Evolutionary conservation across 192 early-diverging fungal species (phyloP).

Genomic region (Umbelopsis ramanniana): DNA sequence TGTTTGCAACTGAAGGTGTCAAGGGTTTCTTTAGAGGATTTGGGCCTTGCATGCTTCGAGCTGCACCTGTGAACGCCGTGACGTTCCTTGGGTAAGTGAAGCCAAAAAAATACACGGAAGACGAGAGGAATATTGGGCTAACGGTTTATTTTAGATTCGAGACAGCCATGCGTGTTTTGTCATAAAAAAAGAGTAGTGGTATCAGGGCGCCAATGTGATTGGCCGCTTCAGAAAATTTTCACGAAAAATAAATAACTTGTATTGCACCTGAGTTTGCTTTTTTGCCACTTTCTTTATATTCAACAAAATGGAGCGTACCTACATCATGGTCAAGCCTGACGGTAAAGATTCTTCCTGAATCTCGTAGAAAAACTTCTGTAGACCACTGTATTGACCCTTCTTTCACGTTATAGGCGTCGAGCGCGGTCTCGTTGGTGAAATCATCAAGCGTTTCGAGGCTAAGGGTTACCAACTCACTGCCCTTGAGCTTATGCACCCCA

Average conservation of each 20-base stretch:
- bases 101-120: no score
- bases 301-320: conserved; percentile 54
- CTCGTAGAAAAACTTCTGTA: conserved; percentile 8
- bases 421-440: conserved; percentile 90
- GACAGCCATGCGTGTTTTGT: conserved; percentile 54
- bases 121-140: background rate
- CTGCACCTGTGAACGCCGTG: conserved; percentile 91
- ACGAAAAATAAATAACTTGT: conserved; percentile 1
- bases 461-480: conserved; percentile 90
- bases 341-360: conserved; percentile 17
- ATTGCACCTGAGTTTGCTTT: background rate
- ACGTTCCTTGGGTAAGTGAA: conserved; percentile 83
- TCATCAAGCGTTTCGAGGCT: conserved; percentile 91
- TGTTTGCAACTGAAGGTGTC: conserved; percentile 76
- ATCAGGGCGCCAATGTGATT: background rate
- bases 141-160: conserved; percentile 46
- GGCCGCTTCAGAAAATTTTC: conserved; percentile 17
- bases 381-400: background rate
- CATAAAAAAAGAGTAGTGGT: conserved; percentile 7
- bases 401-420: conserved; percentile 51
- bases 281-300: background rate
- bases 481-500: conserved; percentile 76
- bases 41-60: conserved; percentile 85
- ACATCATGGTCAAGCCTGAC: conserved; percentile 65
- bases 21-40: conserved; percentile 88